Evolutionary conservation across 352 stramenopile genomes (phyloP).

Genomic region (Phytophthora litchii): DNA sequence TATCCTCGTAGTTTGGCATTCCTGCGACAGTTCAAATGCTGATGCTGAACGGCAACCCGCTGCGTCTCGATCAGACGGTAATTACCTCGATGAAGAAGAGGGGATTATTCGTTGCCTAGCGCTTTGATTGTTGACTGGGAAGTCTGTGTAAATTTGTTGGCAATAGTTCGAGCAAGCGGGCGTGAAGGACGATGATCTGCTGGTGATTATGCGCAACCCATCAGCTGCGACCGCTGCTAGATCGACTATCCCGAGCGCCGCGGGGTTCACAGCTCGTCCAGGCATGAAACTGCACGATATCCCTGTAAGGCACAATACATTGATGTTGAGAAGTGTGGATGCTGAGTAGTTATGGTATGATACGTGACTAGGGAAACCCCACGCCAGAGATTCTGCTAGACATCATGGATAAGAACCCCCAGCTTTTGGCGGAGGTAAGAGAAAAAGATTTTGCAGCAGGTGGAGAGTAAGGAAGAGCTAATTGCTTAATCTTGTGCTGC

Average conservation of each 20-base stretch:
- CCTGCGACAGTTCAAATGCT: conserved; percentile 57
- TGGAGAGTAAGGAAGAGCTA: not conserved
- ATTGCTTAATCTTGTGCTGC: conserved; percentile 6
- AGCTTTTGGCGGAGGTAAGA: conserved; percentile 65
- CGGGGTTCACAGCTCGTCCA: conserved; percentile 46
- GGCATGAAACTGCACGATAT: conserved; percentile 85
- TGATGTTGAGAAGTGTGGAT: not conserved
- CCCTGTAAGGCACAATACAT: conserved; percentile 43
- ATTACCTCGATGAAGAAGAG: conserved; percentile 1
- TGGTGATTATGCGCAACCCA: conserved; percentile 65
- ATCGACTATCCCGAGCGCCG: conserved; percentile 15
- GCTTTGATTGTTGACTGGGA: conserved; percentile 4
- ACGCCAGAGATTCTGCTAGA: conserved; percentile 80
- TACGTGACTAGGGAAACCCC: conserved; percentile 42
- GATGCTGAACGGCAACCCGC: conserved; percentile 61
- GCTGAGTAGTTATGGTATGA: not conserved
- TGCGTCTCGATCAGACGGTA: conserved; percentile 65
- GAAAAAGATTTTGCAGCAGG: not conserved
- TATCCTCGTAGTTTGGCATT: conserved; percentile 65
- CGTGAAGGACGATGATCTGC: conserved; percentile 72
- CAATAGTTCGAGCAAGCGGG: conserved; percentile 72
- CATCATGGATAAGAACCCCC: conserved; percentile 84
- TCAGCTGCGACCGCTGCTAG: conserved; percentile 24
- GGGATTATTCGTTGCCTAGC: no score
- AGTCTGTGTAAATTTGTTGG: conserved; percentile 8